Conservation (phyloP, 1,139 yeast genomes). For the Protomyces pachydermus region DNA sequence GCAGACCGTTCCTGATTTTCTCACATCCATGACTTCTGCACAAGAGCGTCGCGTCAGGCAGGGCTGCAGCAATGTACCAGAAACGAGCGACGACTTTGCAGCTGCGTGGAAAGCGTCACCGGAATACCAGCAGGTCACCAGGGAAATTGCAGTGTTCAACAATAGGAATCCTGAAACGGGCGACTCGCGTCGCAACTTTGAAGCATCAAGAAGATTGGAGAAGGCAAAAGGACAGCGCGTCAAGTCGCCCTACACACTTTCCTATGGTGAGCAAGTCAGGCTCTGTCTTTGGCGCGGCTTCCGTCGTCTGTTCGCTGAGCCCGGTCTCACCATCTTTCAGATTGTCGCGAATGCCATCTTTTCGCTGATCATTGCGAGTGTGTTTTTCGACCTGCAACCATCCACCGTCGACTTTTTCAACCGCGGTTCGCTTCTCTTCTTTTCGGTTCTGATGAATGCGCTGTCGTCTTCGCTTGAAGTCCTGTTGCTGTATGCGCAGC, state of each 20-base stretch:
- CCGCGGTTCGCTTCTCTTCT: conserved; percentile 47
- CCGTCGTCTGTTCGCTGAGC: conserved; percentile 61
- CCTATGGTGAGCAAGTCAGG: conserved; percentile 41
- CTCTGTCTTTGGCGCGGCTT: conserved; percentile 58
- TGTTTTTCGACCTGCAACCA: conserved; percentile 57
- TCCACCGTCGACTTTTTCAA: conserved; percentile 54
- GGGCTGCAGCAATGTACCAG: conserved; percentile 66
- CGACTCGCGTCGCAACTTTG: not conserved
- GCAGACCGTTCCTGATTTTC: conserved; percentile 77
- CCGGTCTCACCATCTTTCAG: conserved; percentile 56
- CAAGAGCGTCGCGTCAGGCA: conserved; percentile 53
- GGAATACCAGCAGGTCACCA: conserved; percentile 44
- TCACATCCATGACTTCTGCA: conserved; percentile 74
- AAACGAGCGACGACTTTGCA: conserved; percentile 65
- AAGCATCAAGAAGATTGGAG: conserved; percentile 33
- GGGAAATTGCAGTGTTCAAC: conserved; percentile 44
- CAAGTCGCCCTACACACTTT: conserved; percentile 39
- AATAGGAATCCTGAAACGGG: conserved; percentile 28
- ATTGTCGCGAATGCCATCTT: conserved; percentile 63
- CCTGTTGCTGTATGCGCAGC: conserved; percentile 40
- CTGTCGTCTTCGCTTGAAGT: conserved; percentile 46
- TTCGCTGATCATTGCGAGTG: conserved; percentile 68
- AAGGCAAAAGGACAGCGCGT: conserved; percentile 40
- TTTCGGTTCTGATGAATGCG: conserved; percentile 42
- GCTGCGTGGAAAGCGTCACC: conserved; percentile 59